phyloP scores from a whole-genome alignment of 495 filamentous ascomycete species.

The Podospora anserina region DNA sequence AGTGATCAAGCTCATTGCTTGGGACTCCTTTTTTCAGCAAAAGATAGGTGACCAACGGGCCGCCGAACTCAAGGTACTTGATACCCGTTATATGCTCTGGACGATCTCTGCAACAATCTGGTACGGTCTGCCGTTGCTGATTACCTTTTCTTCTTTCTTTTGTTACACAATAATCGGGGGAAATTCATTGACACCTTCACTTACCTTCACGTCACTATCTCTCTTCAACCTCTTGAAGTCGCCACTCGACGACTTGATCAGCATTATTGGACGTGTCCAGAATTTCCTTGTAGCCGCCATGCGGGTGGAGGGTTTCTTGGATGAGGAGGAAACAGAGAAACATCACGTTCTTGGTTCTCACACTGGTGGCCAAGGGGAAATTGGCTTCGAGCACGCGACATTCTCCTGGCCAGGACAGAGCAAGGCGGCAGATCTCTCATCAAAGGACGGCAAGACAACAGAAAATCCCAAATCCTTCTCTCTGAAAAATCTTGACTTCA shows the following conservation, averaged over 20 bases:
- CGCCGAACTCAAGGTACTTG: conserved; percentile 1
- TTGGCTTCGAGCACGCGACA: conserved; percentile 3
- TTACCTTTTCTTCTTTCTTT: conserved; percentile 12
- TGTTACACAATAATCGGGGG: conserved; percentile 4
- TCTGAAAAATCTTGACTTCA: conserved; percentile 13
- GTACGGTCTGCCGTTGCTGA: conserved; percentile 8
- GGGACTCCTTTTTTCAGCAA: conserved; percentile 8
- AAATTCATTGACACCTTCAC: conserved; percentile 11
- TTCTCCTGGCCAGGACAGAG: conserved; percentile 9
- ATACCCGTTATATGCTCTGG: conserved; percentile 10
- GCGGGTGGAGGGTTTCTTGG: conserved; percentile 10
- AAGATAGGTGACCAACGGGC: conserved; percentile 6
- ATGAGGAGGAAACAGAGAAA: conserved; percentile 4
- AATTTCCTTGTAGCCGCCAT: conserved; percentile 4
- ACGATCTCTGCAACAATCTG: conserved; percentile 10
- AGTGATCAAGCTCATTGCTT: conserved; percentile 9
- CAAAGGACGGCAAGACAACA: background rate
- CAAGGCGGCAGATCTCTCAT: background rate
- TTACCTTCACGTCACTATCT: conserved; percentile 7
- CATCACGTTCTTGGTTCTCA: background rate
- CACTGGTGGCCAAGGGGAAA: background rate
- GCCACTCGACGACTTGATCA: conserved; percentile 11
- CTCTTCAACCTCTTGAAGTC: conserved; percentile 15
- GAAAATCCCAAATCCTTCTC: background rate
- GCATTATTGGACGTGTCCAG: conserved; percentile 10